Evolutionary conservation across 78 protist species (phyloP).

Genomic region (slime mould (Dictyostelium discoideum)): DNA sequence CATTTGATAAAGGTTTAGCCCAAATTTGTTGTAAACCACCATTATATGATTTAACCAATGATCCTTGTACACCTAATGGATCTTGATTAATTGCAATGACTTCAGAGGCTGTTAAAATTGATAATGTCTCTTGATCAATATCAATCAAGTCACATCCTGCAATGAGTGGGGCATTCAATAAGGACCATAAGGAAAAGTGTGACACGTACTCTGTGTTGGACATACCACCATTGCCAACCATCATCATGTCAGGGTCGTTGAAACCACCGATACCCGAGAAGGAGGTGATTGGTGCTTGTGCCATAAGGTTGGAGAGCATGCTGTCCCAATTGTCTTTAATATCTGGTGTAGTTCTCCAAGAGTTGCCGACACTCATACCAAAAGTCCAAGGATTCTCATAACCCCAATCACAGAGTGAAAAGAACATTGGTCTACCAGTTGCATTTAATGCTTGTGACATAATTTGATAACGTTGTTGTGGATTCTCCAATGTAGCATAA

Average conservation of each 20-base stretch:
- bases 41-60: slow-evolving; percentile 4
- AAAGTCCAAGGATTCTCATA: slow-evolving; percentile 42
- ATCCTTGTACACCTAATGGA: slow-evolving; percentile 68
- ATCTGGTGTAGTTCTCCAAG: slow-evolving; percentile 86
- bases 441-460: slow-evolving; percentile 85
- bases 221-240: slow-evolving; percentile 89
- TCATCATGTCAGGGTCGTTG: slow-evolving; percentile 88
- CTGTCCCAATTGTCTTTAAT: slow-evolving; percentile 68
- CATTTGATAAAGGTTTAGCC: slow-evolving; percentile 70
- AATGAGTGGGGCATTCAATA: slow-evolving; percentile 84
- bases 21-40: slow-evolving; percentile 65
- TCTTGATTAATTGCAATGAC: slow-evolving; percentile 87
- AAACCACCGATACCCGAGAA: slow-evolving; percentile 79
- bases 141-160: slow-evolving; percentile 79
- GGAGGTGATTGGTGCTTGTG: slow-evolving; percentile 20
- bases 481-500: slow-evolving; percentile 23
- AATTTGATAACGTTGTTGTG: slow-evolving; percentile 54
- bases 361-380: slow-evolving; percentile 76
- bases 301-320: slow-evolving; percentile 42
- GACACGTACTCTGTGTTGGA: slow-evolving; percentile 68
- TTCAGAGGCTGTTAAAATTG: slow-evolving; percentile 54
- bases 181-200: slow-evolving; percentile 85
- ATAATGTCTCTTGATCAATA: slow-evolving; percentile 18
- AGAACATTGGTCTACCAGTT: slow-evolving; percentile 84
- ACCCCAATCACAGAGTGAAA: slow-evolving; percentile 90